phyloP scores from a whole-genome alignment of 225 moss, liverwort and hornwort species.

The Physcomitrellopsis africana region DNA sequence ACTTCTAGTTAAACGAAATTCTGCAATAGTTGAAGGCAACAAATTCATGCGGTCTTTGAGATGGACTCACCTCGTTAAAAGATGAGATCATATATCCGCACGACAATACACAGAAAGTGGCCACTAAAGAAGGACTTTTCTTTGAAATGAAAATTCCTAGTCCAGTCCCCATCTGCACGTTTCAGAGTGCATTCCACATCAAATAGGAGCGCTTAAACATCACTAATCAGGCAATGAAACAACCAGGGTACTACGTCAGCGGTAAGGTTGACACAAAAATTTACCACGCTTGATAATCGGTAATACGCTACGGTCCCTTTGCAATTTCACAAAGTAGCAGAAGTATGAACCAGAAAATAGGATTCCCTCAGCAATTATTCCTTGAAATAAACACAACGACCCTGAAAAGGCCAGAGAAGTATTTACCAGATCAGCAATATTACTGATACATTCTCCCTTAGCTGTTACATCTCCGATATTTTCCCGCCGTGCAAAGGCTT shows the following conservation, averaged over 20 bases:
- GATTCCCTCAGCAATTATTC: background rate
- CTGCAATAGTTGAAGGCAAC: background rate
- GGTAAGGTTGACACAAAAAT: background rate
- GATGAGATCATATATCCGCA: constrained; percentile 94
- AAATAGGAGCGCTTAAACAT: constrained; percentile 6
- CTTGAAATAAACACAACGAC: background rate
- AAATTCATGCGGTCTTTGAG: background rate
- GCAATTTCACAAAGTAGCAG: background rate
- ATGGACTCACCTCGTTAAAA: constrained; percentile 79
- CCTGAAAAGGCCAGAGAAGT: background rate
- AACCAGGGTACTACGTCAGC: background rate
- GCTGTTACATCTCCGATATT: constrained; percentile 99
- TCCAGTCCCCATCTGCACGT: constrained; percentile 86
- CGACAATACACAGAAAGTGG: constrained; percentile 87
- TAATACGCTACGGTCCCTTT: background rate
- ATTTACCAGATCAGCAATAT: constrained; percentile 91
- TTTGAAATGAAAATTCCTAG: constrained; percentile 96
- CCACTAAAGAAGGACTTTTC: constrained; percentile 79
- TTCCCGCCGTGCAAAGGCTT: constrained; percentile 94
- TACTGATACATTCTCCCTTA: constrained; percentile 99
- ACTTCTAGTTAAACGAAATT: constrained; percentile 10
- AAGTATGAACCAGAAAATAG: background rate
- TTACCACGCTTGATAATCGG: background rate
- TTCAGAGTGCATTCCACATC: constrained; percentile 21
- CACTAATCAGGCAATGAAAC: background rate